Evolutionary conservation across 1,139 yeast species (phyloP), one percentile per base, ranked within the genome.

Genomic region (Scheffersomyces lignicola): DNA sequence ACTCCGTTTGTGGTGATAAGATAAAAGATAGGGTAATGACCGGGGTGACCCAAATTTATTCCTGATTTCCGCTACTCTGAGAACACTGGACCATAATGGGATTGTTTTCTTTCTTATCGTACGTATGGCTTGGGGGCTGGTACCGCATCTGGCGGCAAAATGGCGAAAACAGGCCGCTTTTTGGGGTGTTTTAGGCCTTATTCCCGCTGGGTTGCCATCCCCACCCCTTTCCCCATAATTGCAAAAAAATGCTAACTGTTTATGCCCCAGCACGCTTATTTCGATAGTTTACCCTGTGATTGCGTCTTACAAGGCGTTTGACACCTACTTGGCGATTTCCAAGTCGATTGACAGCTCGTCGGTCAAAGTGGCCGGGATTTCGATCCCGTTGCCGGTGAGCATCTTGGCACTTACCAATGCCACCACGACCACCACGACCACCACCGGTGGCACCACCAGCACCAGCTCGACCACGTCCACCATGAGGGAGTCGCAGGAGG

Each of bases 251-350:
- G 24, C 31, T 25, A 37, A 28, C 33, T 18, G 18, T 26, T 17
- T n/a, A n/a, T n/a, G n/a, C 29, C 29, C 4, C 32, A 65, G 72
- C 34, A 45, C 65, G 25, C 39, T 65, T 18, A 59, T 75, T 32
- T 62, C 80, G 1, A 60, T 70, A 18, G 60, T 71, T 11, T 74
- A 73, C 51, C 86, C 86, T 3, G 56, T 74, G 7, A 53, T 73
- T 42, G 76, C 78, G 33, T 72, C 83, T 0, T 76, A 62, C 49
- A 68, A 64, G 41, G 78, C 83, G 3, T 66, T 76, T 42, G 67
- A 72, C 42, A 61, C 63, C 34, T 68, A 71, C 47, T 69, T 47
- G 8, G 40, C 43, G 15, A 53, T 54, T 15, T 52, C 54, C 15
- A 54, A 50, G 27, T 43, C 44, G 11, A 43, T 56, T 16, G 59